Percentiles rank a stretch among this genome's conserved stretches.
Conservation (phyloP, 2,329 filamentous ascomycete species). For the Phialemonium atrogriseum region DNA sequence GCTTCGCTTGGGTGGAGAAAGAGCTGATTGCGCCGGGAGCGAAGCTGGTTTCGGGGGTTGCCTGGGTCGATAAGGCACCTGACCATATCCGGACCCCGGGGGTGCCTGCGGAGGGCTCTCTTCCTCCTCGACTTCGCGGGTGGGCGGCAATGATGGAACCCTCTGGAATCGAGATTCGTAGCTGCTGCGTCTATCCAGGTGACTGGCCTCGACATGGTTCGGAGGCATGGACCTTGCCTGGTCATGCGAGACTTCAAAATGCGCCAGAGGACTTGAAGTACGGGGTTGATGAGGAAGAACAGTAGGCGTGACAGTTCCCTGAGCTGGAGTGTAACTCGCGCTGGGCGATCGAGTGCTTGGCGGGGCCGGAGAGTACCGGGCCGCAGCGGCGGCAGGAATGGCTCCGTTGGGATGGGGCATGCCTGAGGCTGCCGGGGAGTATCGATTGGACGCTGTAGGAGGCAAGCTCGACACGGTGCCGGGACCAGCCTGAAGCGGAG, state of each 20-base stretch:
- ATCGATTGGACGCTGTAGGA: slow-evolving; percentile 33
- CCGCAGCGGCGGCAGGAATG: slow-evolving; percentile 28
- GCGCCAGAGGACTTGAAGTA: slow-evolving; percentile 58
- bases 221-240: slow-evolving; percentile 20
- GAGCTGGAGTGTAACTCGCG: slow-evolving; percentile 28
- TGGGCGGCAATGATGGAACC: slow-evolving; percentile 51
- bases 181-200: slow-evolving; percentile 41
- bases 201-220: slow-evolving; percentile 28
- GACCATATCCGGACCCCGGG: slow-evolving; percentile 11
- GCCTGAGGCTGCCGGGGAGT: slow-evolving; percentile 51
- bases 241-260: slow-evolving; percentile 48
- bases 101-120: slow-evolving; percentile 23
- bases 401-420: slow-evolving; percentile 29
- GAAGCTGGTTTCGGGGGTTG: slow-evolving; percentile 41
- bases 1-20: slow-evolving; percentile 49
- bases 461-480: slow-evolving; percentile 15
- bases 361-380: slow-evolving; percentile 47
- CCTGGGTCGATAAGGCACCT: slow-evolving; percentile 20
- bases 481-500: slow-evolving; percentile 28
- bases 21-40: slow-evolving; percentile 28
- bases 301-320: slow-evolving; percentile 31
- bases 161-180: slow-evolving; percentile 47
- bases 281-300: slow-evolving; percentile 51
- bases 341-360: slow-evolving; percentile 31
- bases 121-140: slow-evolving; percentile 54